Evolutionary conservation across 192 early-diverging fungal species (phyloP).

Genomic region (Umbelopsis vinacea): DNA sequence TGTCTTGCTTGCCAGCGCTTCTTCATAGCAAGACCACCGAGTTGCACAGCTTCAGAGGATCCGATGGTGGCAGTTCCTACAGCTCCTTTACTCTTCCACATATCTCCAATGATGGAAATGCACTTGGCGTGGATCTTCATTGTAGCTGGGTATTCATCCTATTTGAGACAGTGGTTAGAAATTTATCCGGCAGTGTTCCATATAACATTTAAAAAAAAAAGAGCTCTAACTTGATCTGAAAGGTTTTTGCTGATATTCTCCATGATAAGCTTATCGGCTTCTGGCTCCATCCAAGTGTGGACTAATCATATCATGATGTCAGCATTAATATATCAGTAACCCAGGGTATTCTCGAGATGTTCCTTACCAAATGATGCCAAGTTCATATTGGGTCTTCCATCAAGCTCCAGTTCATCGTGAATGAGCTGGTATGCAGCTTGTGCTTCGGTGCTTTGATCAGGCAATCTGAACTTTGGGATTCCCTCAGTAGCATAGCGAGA

Average conservation of each 20-base stretch:
- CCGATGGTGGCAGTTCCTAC: constrained; percentile 65
- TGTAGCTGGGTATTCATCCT: constrained; percentile 72
- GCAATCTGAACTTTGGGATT: constrained; percentile 47
- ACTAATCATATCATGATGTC: constrained; percentile 34
- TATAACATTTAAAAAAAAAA: neutral
- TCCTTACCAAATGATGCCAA: constrained; percentile 55
- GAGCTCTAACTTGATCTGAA: constrained; percentile 43
- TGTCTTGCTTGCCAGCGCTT: constrained; percentile 63
- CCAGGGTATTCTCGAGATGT: neutral
- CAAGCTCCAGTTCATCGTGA: constrained; percentile 72
- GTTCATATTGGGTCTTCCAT: constrained; percentile 65
- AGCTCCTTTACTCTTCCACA: constrained; percentile 63
- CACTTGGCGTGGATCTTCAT: constrained; percentile 69
- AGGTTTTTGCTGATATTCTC: constrained; percentile 74
- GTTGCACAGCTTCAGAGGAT: constrained; percentile 71
- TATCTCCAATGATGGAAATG: constrained; percentile 68
- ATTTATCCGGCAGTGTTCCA: neutral
- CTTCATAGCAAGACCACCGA: constrained; percentile 70
- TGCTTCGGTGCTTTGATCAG: constrained; percentile 48
- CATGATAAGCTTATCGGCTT: constrained; percentile 67
- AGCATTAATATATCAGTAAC: neutral
- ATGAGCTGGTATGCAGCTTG: constrained; percentile 71
- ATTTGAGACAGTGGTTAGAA: neutral
- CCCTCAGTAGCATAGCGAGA: constrained; percentile 51
- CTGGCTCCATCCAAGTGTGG: constrained; percentile 76